Evolutionary conservation across 371 early-diverging fungal genomes (phyloP), one percentile per base, ranked within the genome.

Genomic region (Choanephora cucurbitarum): DNA sequence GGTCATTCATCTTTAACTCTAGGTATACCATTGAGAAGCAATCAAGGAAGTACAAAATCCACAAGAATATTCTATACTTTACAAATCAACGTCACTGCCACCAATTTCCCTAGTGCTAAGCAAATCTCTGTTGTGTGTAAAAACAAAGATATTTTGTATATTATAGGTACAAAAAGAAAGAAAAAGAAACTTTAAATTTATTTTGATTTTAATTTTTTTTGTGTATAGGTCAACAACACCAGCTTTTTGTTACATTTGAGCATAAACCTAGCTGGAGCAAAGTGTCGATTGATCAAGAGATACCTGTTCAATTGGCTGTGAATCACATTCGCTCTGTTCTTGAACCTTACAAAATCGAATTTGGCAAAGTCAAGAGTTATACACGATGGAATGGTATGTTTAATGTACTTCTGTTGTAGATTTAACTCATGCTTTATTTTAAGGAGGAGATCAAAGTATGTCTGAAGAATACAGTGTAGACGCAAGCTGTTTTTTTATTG

Each of bases 231-330:
- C 71, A 69, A 41, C 44, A 65, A 11, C 46, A 64, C 0, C 51
- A 59, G 40, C 37, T 70, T n/a, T 64, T 66, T 23, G 55, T 76
- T 39, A 58, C 62, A 3, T 58, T 76, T 37, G 69, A 72, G 23
- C 68, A 70, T 47, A 52, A 69, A 28, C 53, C 70, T 5, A 51
- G 69, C 14, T 76, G 77, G 77, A 65, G 63, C 28, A 62, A 68
- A 28, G 23, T 63, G 33, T 52, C 58, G 18, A 51, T 66, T 22
- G 69, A 76, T 42, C 62, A 70, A 10, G 57, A 70, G 42, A 56
- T 70, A n/a, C 69, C 69, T 9, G 41, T 64, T 18, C 42, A 48
- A 2, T 42, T 64, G 2, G 64, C 72, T 22, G 28, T 60, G 17
- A 22, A 57, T 0, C 68, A 70, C 44, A 56, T 72, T 40, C 55